Base-by-base conservation (phyloP, 139 green algal genomes). In the Tetratostichococcus sp. region DNA sequence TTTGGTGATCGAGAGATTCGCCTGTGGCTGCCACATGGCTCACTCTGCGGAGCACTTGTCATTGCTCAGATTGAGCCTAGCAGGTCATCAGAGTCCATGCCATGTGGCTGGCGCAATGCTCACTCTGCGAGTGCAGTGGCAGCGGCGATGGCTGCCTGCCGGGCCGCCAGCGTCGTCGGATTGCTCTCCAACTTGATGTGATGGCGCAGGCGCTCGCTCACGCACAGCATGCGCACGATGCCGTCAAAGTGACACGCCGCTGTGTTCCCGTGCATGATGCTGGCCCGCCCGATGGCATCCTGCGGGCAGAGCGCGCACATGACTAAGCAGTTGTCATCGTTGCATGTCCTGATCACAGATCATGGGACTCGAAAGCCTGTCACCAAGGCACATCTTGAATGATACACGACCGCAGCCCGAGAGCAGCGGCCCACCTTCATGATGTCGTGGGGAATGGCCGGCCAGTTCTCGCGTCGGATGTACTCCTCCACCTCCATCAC, bases 231-330 rank as follows among this genome's bases (percentile, higher is more conserved):
- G 26, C 72, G 57, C 58, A 76, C 72, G 25, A 76, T 58, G 19
- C 43, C 72, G 67, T 76, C 72, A n/a, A 76, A 76, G 28, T 76
- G 72, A 28, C 50, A 62, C 2, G 50, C 50, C 50, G 50, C 50
- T 26, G 50, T 62, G 50, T 62, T 17, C 11, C 50, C 50, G 19
- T 62, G 50, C 50, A 62, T 62, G 17, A 62, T 26, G 50, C 50
- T 62, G 50, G 50, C 50, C 17, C 50, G 50, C 50, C 50, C 50
- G 19, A 62, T 62, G 50, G 50, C 50, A 26, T 62, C 50, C 50
- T 62, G 50, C 50, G 19, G n/a, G 50, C 50, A 26, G 14, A 26
- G 50, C 14, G 2, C 14, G 50, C 50, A 26, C 50, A 2, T n/a
- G 17, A 26, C 11, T 62, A 17, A n/a, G 14, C 50, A 50, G n/a